Percentiles rank a stretch among this genome's conserved stretches.
Evolutionary conservation across 768 basidiomycete genomes (phyloP).

Genomic region (Gloeostereum incarnatum): DNA sequence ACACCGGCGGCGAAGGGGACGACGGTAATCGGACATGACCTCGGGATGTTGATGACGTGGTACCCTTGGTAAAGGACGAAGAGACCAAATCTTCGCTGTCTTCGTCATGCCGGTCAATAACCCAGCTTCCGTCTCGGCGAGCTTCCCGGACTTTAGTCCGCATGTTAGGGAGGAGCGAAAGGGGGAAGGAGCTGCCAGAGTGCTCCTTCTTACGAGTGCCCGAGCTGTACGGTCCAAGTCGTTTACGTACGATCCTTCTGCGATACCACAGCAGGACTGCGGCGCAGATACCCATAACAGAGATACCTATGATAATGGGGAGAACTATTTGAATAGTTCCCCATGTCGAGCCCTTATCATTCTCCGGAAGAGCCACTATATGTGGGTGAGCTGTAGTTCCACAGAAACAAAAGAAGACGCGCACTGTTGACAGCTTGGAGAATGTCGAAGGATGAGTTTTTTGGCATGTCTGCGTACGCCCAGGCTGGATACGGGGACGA

Average conservation of each 20-base stretch:
- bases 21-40: slow-evolving; percentile 7
- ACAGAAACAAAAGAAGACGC: background rate
- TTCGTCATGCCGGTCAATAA: slow-evolving; percentile 2
- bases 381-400: background rate
- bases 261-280: slow-evolving; percentile 16
- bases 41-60: slow-evolving; percentile 2
- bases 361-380: background rate
- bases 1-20: background rate
- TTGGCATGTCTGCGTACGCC: background rate
- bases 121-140: slow-evolving; percentile 4
- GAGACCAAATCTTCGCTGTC: background rate
- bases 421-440: slow-evolving; percentile 1
- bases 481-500: background rate
- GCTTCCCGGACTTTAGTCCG: slow-evolving; percentile 1
- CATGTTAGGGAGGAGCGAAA: slow-evolving; percentile 9
- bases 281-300: slow-evolving; percentile 14
- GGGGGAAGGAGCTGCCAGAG: background rate
- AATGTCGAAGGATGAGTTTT: slow-evolving; percentile 3
- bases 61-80: background rate
- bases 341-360: slow-evolving; percentile 10
- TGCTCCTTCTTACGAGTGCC: background rate
- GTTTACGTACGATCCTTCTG: slow-evolving; percentile 4
- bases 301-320: slow-evolving; percentile 22
- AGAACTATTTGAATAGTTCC: slow-evolving; percentile 20
- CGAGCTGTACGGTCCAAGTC: slow-evolving; percentile 3